Base-by-base conservation (phyloP, 2,329 filamentous ascomycete genomes). In the Lasiodiplodia theobromae region DNA sequence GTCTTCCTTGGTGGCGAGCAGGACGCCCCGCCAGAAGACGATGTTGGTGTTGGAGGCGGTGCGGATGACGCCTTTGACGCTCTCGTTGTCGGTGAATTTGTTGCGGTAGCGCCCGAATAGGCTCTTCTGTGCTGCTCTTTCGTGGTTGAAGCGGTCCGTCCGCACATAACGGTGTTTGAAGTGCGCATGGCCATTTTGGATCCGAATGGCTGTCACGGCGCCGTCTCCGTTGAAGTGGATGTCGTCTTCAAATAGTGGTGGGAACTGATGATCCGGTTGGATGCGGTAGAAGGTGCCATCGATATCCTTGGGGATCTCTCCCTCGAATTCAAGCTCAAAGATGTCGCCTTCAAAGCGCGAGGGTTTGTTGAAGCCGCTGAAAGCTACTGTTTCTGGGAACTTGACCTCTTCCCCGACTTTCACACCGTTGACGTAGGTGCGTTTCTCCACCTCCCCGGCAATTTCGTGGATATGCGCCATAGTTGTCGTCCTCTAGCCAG, bases 1-100 rank as follows among this genome's bases (percentile, higher is more conserved):
- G 38, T 77, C 75, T 70, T 86, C 83, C 71, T 89, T 89, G 64
- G 79, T 81, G 0, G 86, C 86, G 4, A 88, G 78, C 68, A 89
- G 72, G 57, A 85, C 81, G 0, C 86, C 86, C 8, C 85, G 78
- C 83, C 86, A 89, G 72, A 85, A 87, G 1, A 86, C 79, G n/a
- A 89, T 78, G 68, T 89, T 89, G 1, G 87, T 89, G 71, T 89
- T 89, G 3, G 84, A 82, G 0, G 86, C 86, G 0, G 86, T 88
- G 25, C 86, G 78, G 51, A 88, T 85, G 5, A 87, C 83, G 1
- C 85, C 85, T 62, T 82, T 83, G 6, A 88, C 86, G 69, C 81
- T 82, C 74, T 86, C 85, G 63, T 84, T 84, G 72, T 87, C 85
- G 8, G 86, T 88, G 70, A 82, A 87, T 0, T 85, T 85, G 72